Evolutionary conservation across 2,329 filamentous ascomycete species (phyloP), one percentile per base, ranked within the genome.

Genomic region (Rhinocladiella similis): DNA sequence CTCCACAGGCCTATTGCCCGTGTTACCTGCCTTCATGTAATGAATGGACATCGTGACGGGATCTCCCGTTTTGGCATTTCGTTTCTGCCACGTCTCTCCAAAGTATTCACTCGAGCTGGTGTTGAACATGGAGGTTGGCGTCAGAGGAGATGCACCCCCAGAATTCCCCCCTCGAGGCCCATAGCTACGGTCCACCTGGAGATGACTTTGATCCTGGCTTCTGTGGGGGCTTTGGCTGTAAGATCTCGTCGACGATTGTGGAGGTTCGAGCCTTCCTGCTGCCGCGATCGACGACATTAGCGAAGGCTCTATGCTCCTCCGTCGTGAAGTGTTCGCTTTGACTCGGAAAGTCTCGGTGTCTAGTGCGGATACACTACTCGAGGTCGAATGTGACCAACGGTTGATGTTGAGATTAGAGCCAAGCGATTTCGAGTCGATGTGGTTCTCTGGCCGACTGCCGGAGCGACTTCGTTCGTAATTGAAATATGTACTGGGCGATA

Each of bases 311-410:
- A 55, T 35, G 41, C 59, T 62, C 54, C 56, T 57, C n/a, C 59
- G 59, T 47, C 59, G 49, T 16, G 56, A 59, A 18, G 50, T 51
- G 51, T 62, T 62, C 13, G 56, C 59, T 19, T 56, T 57, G 16
- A 27, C 46, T 12, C 62, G 62, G 12, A 57, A 50, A 43, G 61
- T 47, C 33, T 63, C 59, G 54, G 62, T 57, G 27, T 65, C 56
- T 19, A 66, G 56, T 4, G 66, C 69, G 47, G 65, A 63, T 46
- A 71, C 73, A 68, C 78, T 81, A 46, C 78, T 80, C 27, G 75
- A 69, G 20, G 81, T 83, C 16, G 79, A 82, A 61, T 83, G 80
- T 35, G 82, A 83, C 81, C 81, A 83, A 61, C 81, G 79, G 65
- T 83, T 81, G 51, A 83, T 70, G 57, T 77, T 81, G 14, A 62